These are phyloP conservation scores for Excoecaria agallocha DNA, from an alignment of 345 rosid species.

Conservation along the genomic window DNA sequence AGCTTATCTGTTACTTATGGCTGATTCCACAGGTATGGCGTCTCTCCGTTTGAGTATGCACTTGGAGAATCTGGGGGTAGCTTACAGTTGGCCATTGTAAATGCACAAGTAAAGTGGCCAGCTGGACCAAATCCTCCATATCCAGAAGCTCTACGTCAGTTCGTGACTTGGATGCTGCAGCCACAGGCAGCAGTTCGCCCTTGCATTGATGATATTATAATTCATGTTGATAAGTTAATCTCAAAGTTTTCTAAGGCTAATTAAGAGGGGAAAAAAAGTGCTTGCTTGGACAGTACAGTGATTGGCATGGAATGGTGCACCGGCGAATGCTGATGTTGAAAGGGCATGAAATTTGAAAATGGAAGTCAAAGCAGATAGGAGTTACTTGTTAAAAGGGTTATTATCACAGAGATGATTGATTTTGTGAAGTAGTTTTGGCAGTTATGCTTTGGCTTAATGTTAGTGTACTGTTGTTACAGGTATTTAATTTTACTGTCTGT, in stretches of 20 bases:
- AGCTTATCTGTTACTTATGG: background rate
- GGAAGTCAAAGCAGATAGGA: conserved; percentile 13
- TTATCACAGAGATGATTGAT: conserved; percentile 7
- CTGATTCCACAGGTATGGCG: conserved; percentile 64
- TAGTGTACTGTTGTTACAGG: conserved; percentile 3
- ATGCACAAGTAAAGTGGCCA: conserved; percentile 98
- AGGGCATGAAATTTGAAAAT: background rate
- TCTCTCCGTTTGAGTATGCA: conserved; percentile 93
- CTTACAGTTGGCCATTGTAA: conserved; percentile 83
- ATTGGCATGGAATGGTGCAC: background rate
- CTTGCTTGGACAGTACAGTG: background rate
- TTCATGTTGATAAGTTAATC: conserved; percentile 92
- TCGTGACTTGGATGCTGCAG: conserved; percentile 98
- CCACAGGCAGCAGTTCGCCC: conserved; percentile 89
- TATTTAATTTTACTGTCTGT: conserved; percentile 8
- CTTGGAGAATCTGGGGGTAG: conserved; percentile 98
- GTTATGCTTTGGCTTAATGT: conserved; percentile 5
- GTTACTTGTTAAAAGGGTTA: conserved; percentile 3
- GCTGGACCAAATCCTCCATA: conserved; percentile 79
- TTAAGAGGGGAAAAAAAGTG: background rate
- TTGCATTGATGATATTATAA: conserved; percentile 71
- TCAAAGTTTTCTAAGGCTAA: conserved; percentile 42
- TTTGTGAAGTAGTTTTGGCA: conserved; percentile 17
- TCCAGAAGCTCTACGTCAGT: conserved; percentile 91
- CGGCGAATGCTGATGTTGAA: background rate